These are phyloP conservation scores for Cyphellophora europaea DNA, from an alignment of 2,329 filamentous ascomycete genomes.

Conservation along the genomic window DNA sequence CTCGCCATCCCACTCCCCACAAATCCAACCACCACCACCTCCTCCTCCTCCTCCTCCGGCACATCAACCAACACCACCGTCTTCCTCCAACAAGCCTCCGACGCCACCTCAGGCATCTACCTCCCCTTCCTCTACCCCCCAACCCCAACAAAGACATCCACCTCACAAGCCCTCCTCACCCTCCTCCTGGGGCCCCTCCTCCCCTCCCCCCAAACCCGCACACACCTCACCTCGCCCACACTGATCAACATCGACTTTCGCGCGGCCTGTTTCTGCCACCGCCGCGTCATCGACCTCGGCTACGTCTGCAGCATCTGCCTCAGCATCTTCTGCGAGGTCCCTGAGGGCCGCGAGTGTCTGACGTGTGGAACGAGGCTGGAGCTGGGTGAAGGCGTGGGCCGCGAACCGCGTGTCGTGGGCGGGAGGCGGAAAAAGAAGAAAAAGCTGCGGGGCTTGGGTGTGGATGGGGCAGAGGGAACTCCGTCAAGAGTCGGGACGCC, in stretches of 20 bases:
- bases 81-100: slow-evolving; percentile 84
- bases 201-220: slow-evolving; percentile 57
- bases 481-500: slow-evolving; percentile 20
- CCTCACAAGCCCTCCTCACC: slow-evolving; percentile 66
- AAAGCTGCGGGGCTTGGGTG: slow-evolving; percentile 38
- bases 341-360: slow-evolving; percentile 61
- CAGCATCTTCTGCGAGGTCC: slow-evolving; percentile 73
- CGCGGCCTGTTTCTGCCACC: slow-evolving; percentile 96
- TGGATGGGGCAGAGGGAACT: slow-evolving; percentile 52
- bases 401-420: slow-evolving; percentile 35
- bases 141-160: slow-evolving; percentile 22
- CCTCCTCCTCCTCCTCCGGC: not conserved
- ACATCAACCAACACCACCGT: slow-evolving; percentile 46
- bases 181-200: slow-evolving; percentile 92
- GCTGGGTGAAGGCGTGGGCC: slow-evolving; percentile 61
- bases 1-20: slow-evolving; percentile 51
- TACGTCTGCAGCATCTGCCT: slow-evolving; percentile 96
- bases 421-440: slow-evolving; percentile 70
- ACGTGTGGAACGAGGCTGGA: slow-evolving; percentile 73
- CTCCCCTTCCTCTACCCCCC: slow-evolving; percentile 38
- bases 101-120: slow-evolving; percentile 62
- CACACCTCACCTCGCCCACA: slow-evolving; percentile 64
- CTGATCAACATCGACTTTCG: slow-evolving; percentile 88
- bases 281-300: slow-evolving; percentile 79
- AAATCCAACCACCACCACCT: not conserved